Conservation (phyloP, 331 rosid genomes). For the Prunus yedoensis region DNA sequence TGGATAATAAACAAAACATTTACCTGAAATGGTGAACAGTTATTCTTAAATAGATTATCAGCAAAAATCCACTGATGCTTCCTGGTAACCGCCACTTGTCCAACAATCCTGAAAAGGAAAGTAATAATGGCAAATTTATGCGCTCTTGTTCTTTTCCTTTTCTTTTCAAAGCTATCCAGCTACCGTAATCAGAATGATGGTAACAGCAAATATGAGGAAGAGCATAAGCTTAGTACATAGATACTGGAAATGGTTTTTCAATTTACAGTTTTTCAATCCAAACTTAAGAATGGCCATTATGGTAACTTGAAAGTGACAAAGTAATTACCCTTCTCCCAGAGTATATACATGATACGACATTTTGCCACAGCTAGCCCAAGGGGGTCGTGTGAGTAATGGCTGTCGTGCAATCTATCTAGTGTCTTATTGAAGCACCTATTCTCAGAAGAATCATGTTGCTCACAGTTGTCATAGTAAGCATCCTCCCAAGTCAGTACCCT, state of each 20-base stretch:
- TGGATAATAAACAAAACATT: slow-evolving; percentile 23
- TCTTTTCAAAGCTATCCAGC: neutral
- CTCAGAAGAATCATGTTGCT: slow-evolving; percentile 44
- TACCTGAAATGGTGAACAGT: slow-evolving; percentile 70
- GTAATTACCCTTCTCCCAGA: slow-evolving; percentile 89
- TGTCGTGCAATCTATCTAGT: slow-evolving; percentile 47
- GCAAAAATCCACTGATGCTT: slow-evolving; percentile 86
- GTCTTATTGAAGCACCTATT: slow-evolving; percentile 46
- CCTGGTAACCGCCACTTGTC: slow-evolving; percentile 89
- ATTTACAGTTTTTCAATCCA: neutral
- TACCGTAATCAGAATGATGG: neutral
- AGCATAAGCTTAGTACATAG: neutral
- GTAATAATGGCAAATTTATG: neutral
- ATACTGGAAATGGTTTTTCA: neutral
- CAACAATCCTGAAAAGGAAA: slow-evolving; percentile 66
- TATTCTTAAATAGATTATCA: slow-evolving; percentile 51
- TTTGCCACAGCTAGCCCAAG: slow-evolving; percentile 85
- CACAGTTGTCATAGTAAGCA: slow-evolving; percentile 70
- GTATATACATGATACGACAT: slow-evolving; percentile 85
- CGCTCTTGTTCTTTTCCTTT: neutral
- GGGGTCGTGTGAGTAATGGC: slow-evolving; percentile 55
- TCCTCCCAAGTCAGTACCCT: slow-evolving; percentile 98
- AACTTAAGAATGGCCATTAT: neutral
- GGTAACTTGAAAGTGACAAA: slow-evolving; percentile 19
- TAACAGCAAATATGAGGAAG: neutral